These are phyloP conservation scores for Phytophthora multivora DNA, from an alignment of 352 stramenopile species.

Conservation along the genomic window DNA sequence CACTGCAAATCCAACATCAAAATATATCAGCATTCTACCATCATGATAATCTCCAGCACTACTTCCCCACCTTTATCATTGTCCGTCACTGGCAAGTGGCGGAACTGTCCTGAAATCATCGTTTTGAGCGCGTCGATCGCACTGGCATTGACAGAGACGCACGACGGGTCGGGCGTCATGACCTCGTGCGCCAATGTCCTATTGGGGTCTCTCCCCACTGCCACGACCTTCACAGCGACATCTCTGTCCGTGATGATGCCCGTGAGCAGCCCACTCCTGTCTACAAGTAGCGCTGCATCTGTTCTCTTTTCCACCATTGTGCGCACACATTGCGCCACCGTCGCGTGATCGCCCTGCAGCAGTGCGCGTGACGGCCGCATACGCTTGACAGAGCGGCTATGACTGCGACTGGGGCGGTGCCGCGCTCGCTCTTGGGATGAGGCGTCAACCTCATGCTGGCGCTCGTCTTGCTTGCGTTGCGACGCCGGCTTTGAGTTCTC, in stretches of 20 bases:
- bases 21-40: background rate
- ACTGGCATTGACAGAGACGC: constrained; percentile 90
- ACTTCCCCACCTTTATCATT: constrained; percentile 72
- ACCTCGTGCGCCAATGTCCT: constrained; percentile 86
- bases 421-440: constrained; percentile 11
- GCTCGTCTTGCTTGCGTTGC: constrained; percentile 15
- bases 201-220: constrained; percentile 80
- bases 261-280: constrained; percentile 86
- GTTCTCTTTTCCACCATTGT: constrained; percentile 91
- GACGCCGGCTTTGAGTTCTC: constrained; percentile 8
- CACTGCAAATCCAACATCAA: constrained; percentile 48
- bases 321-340: constrained; percentile 76
- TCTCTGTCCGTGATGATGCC: constrained; percentile 97
- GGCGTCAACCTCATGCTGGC: constrained; percentile 7
- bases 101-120: constrained; percentile 97
- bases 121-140: constrained; percentile 96
- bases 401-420: constrained; percentile 31
- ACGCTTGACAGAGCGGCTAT: constrained; percentile 50
- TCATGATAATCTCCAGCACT: background rate
- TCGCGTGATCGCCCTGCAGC: constrained; percentile 72
- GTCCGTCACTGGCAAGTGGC: constrained; percentile 95
- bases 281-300: constrained; percentile 93
- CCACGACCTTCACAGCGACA: constrained; percentile 93
- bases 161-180: constrained; percentile 96
- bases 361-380: constrained; percentile 71